Base-by-base conservation (phyloP, 2,329 filamentous ascomycete species). In the Fusarium virguliforme region DNA sequence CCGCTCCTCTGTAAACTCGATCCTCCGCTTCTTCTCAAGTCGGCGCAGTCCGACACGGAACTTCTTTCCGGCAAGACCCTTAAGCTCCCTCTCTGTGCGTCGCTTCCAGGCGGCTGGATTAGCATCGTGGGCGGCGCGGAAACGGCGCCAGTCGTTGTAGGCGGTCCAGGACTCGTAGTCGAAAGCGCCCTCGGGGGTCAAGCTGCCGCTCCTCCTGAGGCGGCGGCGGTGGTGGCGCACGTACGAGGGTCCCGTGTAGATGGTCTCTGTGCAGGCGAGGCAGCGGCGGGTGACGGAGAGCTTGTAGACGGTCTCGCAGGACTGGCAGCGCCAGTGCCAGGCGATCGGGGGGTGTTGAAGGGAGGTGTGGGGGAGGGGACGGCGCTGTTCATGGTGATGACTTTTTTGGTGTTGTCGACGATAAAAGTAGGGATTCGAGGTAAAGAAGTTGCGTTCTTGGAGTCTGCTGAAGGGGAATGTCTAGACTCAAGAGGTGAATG, bases 241-340 rank as follows among this genome's bases (percentile, higher is more conserved):
- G 48, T n/a, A 18, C 3, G 13, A 1, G 66, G 68, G 10, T 4
- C 6, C 13, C 65, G 9, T 12, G 8, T 8, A 7, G 18, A 26
- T 15, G 32, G 62, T 60, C 8, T 9, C 35, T 8, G 6, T 38
- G 18, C 69, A 71, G 3, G 7, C 7, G 9, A 72, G 46, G n/a
- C 69, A 71, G 8, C 69, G 69, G 7, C 65, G 58, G 4, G 65
- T 67, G 10, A 72, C 54, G n/a, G 68, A 40, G n/a, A 72, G 10
- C 12, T 13, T 70, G 71, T 78, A 81, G 1, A 34, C 30, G 3
- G 13, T 54, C 12, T 41, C 15, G 74, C 82, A 83, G 10, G 28
- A 1, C 67, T 78, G 74, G 68, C 81, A 83, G 28, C 59, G 51
- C 81, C 82, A 83, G 32, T 56, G 51, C 79, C 78, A 82, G 48